A percentile compares a stretch with the other conserved stretches of the same genome.
phyloP scores from a whole-genome alignment of 257 asterid species.

The Misopates orontium region DNA sequence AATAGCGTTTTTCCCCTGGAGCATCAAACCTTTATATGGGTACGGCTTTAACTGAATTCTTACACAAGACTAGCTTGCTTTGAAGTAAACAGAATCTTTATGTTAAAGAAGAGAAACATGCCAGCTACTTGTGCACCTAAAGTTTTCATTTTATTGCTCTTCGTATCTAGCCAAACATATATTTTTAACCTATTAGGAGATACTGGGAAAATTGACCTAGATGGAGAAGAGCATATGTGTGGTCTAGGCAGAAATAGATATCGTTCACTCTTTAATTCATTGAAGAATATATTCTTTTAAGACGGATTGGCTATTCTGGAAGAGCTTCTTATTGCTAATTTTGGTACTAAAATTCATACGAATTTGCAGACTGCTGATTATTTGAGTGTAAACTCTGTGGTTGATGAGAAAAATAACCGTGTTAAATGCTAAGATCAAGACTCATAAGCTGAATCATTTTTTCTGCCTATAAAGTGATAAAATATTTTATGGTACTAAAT shows the following conservation, averaged over 20 bases:
- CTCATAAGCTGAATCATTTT: background rate
- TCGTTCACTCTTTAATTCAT: conserved; percentile 5
- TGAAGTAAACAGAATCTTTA: conserved; percentile 13
- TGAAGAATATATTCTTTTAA: conserved; percentile 1
- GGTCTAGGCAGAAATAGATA: conserved; percentile 5
- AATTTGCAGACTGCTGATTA: background rate
- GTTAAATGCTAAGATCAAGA: no score
- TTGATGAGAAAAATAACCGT: conserved; percentile 10
- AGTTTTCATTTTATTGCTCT: conserved; percentile 15
- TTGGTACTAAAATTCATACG: conserved; percentile 1
- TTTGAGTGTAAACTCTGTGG: conserved; percentile 19
- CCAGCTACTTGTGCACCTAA: conserved; percentile 5
- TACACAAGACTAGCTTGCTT: conserved; percentile 11
- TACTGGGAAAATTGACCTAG: background rate
- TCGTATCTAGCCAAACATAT: conserved; percentile 2
- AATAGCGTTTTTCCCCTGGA: conserved; percentile 91
- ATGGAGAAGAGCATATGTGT: background rate
- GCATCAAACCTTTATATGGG: conserved; percentile 93
- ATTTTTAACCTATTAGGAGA: background rate
- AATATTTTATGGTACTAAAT: conserved; percentile 8
- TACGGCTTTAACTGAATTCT: conserved; percentile 38
- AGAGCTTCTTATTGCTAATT: conserved; percentile 8
- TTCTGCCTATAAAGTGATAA: conserved; percentile 2
- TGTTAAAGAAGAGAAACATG: background rate
- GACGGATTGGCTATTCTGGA: background rate